phyloP scores from a whole-genome alignment of 148 eudicot genomes.

The Persicaria tinctoria region DNA sequence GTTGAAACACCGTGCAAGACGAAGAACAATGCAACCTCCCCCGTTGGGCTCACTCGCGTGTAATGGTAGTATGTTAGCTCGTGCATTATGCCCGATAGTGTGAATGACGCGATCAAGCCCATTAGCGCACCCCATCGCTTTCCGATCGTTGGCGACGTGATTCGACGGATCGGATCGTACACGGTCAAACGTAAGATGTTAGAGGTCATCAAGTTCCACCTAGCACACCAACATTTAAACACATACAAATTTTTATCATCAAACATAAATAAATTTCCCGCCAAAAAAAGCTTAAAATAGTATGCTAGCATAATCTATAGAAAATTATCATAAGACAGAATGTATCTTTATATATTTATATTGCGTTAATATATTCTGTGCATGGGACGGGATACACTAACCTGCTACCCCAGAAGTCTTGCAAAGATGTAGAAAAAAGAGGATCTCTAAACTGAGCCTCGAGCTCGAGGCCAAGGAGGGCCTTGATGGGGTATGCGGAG shows the following conservation, averaged over 20 bases:
- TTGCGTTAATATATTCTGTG: too few species aligned
- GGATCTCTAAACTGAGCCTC: constrained; percentile 44
- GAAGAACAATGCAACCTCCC: constrained; percentile 61
- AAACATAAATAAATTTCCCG: too few species aligned
- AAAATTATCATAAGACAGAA: too few species aligned
- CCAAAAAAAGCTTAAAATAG: too few species aligned
- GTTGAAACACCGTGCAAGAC: constrained; percentile 42
- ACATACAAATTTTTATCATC: too few species aligned
- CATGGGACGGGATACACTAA: too few species aligned
- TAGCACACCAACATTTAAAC: not conserved
- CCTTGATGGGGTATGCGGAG: not conserved
- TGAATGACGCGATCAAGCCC: constrained; percentile 29
- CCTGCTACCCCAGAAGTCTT: constrained; percentile 50
- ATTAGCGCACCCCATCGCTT: constrained; percentile 11
- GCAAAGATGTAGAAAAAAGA: constrained; percentile 41
- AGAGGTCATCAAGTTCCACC: constrained; percentile 62
- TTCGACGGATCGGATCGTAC: constrained; percentile 27
- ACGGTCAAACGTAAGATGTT: constrained; percentile 34
- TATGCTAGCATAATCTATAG: too few species aligned
- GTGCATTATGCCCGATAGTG: constrained; percentile 60
- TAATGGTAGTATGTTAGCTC: constrained; percentile 39
- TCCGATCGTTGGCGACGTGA: constrained; percentile 15
- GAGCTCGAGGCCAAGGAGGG: constrained; percentile 26
- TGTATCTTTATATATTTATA: too few species aligned
- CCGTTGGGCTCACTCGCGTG: constrained; percentile 38